Percentiles rank a stretch among this genome's conserved stretches.
phyloP scores from a whole-genome alignment of 345 rosid species.

The Hirschfeldia incana region DNA sequence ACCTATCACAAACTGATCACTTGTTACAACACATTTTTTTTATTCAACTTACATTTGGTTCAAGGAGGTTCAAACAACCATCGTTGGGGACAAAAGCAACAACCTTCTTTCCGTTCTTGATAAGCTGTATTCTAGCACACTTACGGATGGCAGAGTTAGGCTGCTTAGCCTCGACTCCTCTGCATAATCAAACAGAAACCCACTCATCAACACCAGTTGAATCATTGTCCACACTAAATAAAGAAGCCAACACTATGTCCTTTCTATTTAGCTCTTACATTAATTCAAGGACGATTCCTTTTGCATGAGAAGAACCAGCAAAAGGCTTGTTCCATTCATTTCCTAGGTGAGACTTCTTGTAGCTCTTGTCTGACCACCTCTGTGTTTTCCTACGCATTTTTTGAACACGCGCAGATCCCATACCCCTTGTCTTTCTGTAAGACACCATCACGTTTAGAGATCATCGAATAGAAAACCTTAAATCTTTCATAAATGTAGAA shows the following conservation, averaged over 20 bases:
- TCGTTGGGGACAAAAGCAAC: background rate
- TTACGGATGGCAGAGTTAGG: background rate
- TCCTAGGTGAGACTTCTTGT: slow-evolving; percentile 64
- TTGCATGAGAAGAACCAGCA: slow-evolving; percentile 66
- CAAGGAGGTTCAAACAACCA: background rate
- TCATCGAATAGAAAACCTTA: background rate
- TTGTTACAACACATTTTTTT: background rate
- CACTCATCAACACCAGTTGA: background rate
- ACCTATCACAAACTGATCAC: background rate
- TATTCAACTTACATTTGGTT: background rate
- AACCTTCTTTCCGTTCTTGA: background rate
- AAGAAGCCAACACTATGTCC: background rate
- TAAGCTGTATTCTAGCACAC: background rate
- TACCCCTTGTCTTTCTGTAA: background rate
- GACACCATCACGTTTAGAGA: background rate
- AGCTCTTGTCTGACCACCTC: slow-evolving; percentile 67
- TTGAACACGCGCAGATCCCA: background rate
- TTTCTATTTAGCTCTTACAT: slow-evolving; percentile 35
- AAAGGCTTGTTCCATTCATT: slow-evolving; percentile 78
- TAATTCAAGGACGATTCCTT: slow-evolving; percentile 65
- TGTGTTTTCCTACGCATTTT: slow-evolving; percentile 41
- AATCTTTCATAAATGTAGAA: too few species aligned
- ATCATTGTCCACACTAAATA: background rate
- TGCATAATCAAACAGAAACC: background rate
- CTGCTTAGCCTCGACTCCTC: background rate